Base-by-base conservation (phyloP, 352 stramenopile genomes). In the Phytophthora fragariaefolia region DNA sequence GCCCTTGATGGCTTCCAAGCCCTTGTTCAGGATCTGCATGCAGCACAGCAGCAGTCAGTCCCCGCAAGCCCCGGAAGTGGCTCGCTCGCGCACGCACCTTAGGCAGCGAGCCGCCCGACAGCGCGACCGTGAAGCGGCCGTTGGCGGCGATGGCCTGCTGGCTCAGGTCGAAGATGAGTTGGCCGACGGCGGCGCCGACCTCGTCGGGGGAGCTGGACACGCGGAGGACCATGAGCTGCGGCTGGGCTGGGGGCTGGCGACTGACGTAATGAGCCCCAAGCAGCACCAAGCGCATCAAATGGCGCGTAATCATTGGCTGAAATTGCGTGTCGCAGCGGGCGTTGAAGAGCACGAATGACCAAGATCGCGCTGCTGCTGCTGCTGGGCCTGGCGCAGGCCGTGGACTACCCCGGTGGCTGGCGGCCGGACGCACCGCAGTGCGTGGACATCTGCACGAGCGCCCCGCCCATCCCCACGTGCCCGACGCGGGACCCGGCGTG, bases 81-180 rank as follows among this genome's bases (percentile, higher is more conserved):
- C 15, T 30, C 22, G 10, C 54, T 24, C 42, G 7, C n/a, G 38
- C 22, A 10, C 36, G 40, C 40, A 95, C 77, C 75, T 89, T 94
- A 22, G 90, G 90, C 45, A 97, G 73, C 9, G 90, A 97, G 34
- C 89, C 89, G 40, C 91, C 91, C 24, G 90, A 97, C 50, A 97
- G 79, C 49, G 91, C 91, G 55, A 97, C 57, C 13, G 83, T 92
- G 73, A 96, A 96, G 66, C 77, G 75, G 47, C 79, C 88, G 49
- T 76, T 64, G 20, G 71, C 50, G 1, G 74, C 71, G 48, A 95
- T 93, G 13, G 83, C 70, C 18, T 89, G 63, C 61, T 87, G 67
- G 77, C 85, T 94, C 15, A 85, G 62, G 48, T 90, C 70, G 23
- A 82, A 75, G 34, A 95, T 83, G 38, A 95, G 71, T 49, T 80